Evolutionary conservation across 257 asterid genomes (phyloP).

Genomic region (Galeopsis tetrahit): DNA sequence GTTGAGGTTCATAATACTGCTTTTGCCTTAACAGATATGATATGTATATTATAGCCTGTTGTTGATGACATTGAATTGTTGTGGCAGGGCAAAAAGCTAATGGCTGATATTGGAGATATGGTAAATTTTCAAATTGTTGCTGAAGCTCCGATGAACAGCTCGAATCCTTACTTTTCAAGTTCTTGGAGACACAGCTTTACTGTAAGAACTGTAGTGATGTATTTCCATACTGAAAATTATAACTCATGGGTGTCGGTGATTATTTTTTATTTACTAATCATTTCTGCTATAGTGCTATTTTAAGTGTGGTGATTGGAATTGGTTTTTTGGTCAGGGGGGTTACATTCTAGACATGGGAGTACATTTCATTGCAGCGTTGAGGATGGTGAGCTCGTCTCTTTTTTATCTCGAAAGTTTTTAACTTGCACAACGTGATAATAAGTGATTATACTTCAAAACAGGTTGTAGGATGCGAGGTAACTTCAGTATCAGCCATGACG

Average conservation of each 20-base stretch:
- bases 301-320: neutral
- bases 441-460: slow-evolving; percentile 27
- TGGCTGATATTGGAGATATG: slow-evolving; percentile 66
- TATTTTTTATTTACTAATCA: neutral
- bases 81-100: slow-evolving; percentile 53
- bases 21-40: slow-evolving; percentile 3
- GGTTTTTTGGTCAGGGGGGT: slow-evolving; percentile 63
- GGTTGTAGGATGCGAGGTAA: slow-evolving; percentile 67
- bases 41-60: neutral
- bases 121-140: slow-evolving; percentile 59
- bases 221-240: neutral
- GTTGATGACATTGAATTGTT: neutral
- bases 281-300: neutral
- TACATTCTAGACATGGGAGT: slow-evolving; percentile 79
- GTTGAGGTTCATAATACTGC: slow-evolving; percentile 51
- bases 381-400: slow-evolving; percentile 56
- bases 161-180: slow-evolving; percentile 67
- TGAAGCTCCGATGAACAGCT: slow-evolving; percentile 71
- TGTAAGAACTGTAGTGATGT: neutral
- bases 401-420: neutral
- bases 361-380: slow-evolving; percentile 65
- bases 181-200: slow-evolving; percentile 72
- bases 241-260: neutral
- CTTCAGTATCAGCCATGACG: slow-evolving; percentile 62
- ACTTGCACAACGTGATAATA: neutral